A percentile compares a stretch with the other conserved stretches of the same genome.
Conservation (phyloP, 192 early-diverging fungal species). For the Anaeromyces robustus region DNA sequence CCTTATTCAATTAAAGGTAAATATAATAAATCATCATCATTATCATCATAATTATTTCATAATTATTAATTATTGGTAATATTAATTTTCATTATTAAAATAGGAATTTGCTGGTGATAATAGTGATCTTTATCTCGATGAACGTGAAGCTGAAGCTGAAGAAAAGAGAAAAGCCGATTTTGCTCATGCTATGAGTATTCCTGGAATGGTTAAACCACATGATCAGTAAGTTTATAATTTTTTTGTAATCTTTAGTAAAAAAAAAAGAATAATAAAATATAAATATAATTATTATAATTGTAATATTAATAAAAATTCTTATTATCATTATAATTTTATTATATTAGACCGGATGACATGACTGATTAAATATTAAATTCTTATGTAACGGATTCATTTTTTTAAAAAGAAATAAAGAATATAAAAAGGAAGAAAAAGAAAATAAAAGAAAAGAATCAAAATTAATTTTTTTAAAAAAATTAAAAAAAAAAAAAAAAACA, state of each 20-base stretch:
- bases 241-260: background rate
- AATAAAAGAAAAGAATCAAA: too few relatives aligned
- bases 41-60: background rate
- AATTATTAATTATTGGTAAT: background rate
- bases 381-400: too few relatives aligned
- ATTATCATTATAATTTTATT: background rate
- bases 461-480: too few relatives aligned
- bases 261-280: too few relatives aligned
- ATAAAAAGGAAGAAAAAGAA: too few relatives aligned
- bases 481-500: too few relatives aligned
- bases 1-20: conserved; percentile 60
- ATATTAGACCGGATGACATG: background rate
- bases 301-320: too few relatives aligned
- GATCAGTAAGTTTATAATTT: conserved; percentile 20
- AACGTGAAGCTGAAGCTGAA: conserved; percentile 72
- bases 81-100: background rate
- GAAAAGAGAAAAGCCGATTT: conserved; percentile 60
- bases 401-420: too few relatives aligned
- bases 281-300: too few relatives aligned
- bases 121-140: conserved; percentile 71
- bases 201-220: conserved; percentile 93
- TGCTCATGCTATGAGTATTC: conserved; percentile 70
- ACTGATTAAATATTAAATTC: background rate
- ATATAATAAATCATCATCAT: background rate
- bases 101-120: conserved; percentile 88